A percentile compares a stretch with the other conserved stretches of the same genome.
These are phyloP conservation scores for Ganoderma boninense DNA, from an alignment of 1,284 basidiomycete species.

Conservation along the genomic window DNA sequence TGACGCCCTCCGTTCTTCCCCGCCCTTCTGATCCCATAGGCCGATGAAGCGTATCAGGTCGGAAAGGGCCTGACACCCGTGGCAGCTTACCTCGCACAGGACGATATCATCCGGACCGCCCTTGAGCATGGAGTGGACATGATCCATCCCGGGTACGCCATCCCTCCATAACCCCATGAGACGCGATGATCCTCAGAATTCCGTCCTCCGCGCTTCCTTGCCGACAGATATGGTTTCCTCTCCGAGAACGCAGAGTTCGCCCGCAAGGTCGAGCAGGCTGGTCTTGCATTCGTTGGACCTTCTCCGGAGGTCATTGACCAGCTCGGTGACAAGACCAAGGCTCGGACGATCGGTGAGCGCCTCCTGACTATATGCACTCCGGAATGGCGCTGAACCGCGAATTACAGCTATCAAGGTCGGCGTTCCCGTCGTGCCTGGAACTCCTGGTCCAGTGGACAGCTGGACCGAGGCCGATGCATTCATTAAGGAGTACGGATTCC, in stretches of 20 bases:
- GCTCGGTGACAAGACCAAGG: conserved; percentile 99
- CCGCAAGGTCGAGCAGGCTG: conserved; percentile 95
- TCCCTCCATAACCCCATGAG: conserved; percentile 14
- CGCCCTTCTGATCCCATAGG: conserved; percentile 55
- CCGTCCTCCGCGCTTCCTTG: conserved; percentile 10
- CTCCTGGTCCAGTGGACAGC: conserved; percentile 89
- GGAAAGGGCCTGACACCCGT: conserved; percentile 96
- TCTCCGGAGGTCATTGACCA: conserved; percentile 97
- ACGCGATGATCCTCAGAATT: conserved; percentile 33
- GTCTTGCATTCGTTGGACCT: conserved; percentile 97
- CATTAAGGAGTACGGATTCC: conserved; percentile 96
- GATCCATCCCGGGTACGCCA: conserved; percentile 94
- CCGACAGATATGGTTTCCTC: conserved; percentile 92
- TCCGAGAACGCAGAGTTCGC: conserved; percentile 98
- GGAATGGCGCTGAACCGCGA: background rate
- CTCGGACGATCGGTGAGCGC: conserved; percentile 78
- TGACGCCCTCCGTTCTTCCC: background rate
- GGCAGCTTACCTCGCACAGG: conserved; percentile 96
- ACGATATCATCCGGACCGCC: conserved; percentile 95
- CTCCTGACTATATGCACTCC: background rate
- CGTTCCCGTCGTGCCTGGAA: conserved; percentile 98
- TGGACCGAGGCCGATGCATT: conserved; percentile 90
- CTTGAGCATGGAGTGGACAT: conserved; percentile 98
- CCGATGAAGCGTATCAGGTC: conserved; percentile 98
- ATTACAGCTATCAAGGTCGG: conserved; percentile 80